phyloP scores from a whole-genome alignment of 2,329 filamentous ascomycete genomes.

The Cordyceps farinosa region DNA sequence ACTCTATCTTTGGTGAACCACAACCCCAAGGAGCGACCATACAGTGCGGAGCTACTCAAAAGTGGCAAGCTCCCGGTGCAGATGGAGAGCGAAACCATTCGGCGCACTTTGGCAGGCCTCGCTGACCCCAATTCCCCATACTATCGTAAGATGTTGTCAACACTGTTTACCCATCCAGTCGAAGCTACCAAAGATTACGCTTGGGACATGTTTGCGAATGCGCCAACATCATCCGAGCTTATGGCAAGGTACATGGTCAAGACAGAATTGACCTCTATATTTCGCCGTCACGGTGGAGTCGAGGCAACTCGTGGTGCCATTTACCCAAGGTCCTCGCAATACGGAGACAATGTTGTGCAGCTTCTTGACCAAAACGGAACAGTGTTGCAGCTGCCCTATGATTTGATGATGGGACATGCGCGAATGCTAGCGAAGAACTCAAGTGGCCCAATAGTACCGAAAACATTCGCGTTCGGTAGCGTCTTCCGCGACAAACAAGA shows the following conservation, averaged over 20 bases:
- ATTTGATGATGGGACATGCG: conserved; percentile 85
- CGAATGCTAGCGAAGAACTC: conserved; percentile 72
- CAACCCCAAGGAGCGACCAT: conserved; percentile 76
- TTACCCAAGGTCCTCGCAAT: conserved; percentile 79
- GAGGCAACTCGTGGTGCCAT: conserved; percentile 71
- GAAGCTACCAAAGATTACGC: conserved; percentile 78
- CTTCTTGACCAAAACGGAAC: conserved; percentile 80
- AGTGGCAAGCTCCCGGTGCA: conserved; percentile 85
- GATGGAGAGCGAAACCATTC: conserved; percentile 88
- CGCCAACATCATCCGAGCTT: conserved; percentile 55
- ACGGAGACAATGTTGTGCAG: conserved; percentile 68
- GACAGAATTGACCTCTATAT: conserved; percentile 70
- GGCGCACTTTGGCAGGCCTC: conserved; percentile 75
- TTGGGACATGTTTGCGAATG: conserved; percentile 66
- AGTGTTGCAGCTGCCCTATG: conserved; percentile 90
- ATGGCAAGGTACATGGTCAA: conserved; percentile 72
- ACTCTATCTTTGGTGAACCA: conserved; percentile 78
- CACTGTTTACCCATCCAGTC: conserved; percentile 72
- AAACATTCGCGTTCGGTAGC: conserved; percentile 81
- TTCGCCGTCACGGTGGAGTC: conserved; percentile 83
- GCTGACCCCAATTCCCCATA: conserved; percentile 82
- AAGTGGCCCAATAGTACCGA: conserved; percentile 59
- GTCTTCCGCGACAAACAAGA: conserved; percentile 78
- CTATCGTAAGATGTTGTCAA: conserved; percentile 84
- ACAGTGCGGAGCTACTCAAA: conserved; percentile 75